Evolutionary conservation across 2,329 filamentous ascomycete genomes (phyloP).

Genomic region (Metarhizium sp.): DNA sequence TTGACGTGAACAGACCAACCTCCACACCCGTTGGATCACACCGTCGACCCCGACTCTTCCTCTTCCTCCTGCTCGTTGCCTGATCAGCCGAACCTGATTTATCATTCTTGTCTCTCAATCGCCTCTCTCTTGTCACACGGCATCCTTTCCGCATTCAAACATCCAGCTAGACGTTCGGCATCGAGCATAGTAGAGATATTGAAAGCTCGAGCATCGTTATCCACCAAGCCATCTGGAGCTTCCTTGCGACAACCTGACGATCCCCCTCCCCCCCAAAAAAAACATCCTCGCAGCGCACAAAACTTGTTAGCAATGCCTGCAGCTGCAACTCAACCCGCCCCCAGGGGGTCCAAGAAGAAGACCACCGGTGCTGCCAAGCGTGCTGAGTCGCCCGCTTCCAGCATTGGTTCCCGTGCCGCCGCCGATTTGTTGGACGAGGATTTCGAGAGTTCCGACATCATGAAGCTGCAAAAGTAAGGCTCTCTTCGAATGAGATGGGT

Average conservation of each 20-base stretch:
- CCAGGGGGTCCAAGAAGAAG: slow-evolving; percentile 64
- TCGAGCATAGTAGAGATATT: neutral
- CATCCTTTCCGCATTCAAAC: neutral
- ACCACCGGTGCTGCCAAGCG: slow-evolving; percentile 39
- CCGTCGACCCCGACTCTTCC: neutral
- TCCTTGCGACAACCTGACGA: slow-evolving; percentile 3
- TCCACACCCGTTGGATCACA: slow-evolving; percentile 1
- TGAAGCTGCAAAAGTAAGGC: slow-evolving; percentile 80
- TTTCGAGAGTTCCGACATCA: slow-evolving; percentile 70
- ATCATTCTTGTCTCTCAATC: neutral
- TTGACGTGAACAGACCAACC: neutral
- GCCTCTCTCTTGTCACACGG: neutral
- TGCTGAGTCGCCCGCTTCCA: slow-evolving; percentile 46
- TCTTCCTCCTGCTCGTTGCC: neutral
- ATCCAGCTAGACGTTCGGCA: neutral
- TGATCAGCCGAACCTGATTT: neutral
- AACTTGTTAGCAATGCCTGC: slow-evolving; percentile 43
- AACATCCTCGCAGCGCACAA: slow-evolving; percentile 4
- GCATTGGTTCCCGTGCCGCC: slow-evolving; percentile 32
- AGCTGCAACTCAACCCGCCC: slow-evolving; percentile 48
- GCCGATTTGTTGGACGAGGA: slow-evolving; percentile 50
- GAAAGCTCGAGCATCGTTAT: neutral
- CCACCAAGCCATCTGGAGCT: neutral
- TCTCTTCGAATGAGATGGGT: neutral
- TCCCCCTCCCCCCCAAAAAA: neutral